Evolutionary conservation across 116 monocot genomes (phyloP).

Genomic region (Iris pallida): DNA sequence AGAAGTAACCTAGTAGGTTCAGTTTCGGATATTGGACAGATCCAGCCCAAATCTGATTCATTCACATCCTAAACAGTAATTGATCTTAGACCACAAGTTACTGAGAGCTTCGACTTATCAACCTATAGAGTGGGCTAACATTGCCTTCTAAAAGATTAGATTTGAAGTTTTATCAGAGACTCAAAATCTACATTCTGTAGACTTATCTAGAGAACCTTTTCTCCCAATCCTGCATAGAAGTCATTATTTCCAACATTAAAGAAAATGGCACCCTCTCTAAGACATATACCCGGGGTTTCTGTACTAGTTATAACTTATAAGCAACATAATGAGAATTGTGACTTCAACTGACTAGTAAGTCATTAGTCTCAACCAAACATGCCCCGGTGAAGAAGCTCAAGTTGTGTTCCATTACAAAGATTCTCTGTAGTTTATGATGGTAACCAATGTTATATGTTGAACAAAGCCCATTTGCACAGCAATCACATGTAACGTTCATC

Average conservation of each 20-base stretch:
- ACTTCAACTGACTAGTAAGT: background rate
- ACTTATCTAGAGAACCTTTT: background rate
- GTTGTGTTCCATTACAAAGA: background rate
- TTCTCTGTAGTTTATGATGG: background rate
- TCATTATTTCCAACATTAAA: background rate
- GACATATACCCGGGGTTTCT: background rate
- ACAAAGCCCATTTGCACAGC: background rate
- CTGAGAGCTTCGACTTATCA: too few relatives aligned
- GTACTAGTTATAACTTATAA: background rate
- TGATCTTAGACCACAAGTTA: too few relatives aligned
- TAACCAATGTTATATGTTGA: background rate
- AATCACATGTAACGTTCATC: too few relatives aligned
- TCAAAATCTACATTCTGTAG: background rate
- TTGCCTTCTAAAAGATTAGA: background rate
- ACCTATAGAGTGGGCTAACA: background rate
- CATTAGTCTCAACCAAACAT: background rate
- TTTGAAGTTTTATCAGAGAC: background rate
- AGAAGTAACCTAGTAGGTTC: background rate
- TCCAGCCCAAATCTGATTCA: background rate
- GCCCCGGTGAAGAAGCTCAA: background rate
- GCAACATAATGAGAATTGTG: background rate
- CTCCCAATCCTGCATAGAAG: background rate
- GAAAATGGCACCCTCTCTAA: background rate
- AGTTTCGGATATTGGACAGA: background rate
- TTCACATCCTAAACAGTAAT: background rate